Percentiles rank a stretch among this genome's conserved stretches.
Conservation (phyloP, 306 rosid species). For the Aeschynomene evenia region DNA sequence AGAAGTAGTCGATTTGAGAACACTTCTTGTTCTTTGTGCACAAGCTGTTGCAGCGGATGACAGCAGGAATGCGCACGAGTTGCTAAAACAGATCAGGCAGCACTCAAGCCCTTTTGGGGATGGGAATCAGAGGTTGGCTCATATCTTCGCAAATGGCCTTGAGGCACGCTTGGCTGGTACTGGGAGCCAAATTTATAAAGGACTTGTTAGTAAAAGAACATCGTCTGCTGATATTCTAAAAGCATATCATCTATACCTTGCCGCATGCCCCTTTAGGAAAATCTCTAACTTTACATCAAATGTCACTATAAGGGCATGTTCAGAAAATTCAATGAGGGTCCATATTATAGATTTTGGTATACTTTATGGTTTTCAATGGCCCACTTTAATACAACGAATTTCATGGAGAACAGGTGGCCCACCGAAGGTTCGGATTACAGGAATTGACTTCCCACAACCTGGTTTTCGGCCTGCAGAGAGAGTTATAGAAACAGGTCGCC, state of each 20-base stretch:
- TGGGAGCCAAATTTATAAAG: conserved; percentile 92
- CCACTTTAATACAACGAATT: conserved; percentile 70
- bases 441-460: conserved; percentile 90
- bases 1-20: conserved; percentile 84
- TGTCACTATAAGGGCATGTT: conserved; percentile 45
- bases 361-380: conserved; percentile 96
- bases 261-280: conserved; percentile 90
- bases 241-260: conserved; percentile 76
- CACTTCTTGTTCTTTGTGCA: conserved; percentile 73
- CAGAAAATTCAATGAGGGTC: conserved; percentile 45
- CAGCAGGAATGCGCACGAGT: conserved; percentile 57
- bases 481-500: conserved; percentile 82
- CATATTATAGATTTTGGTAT: conserved; percentile 92
- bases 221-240: conserved; percentile 70
- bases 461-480: conserved; percentile 97
- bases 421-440: conserved; percentile 82
- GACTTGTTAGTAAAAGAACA: conserved; percentile 66
- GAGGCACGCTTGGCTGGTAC: conserved; percentile 97
- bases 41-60: conserved; percentile 97
- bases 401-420: conserved; percentile 62
- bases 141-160: conserved; percentile 86
- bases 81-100: conserved; percentile 68
- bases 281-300: conserved; percentile 63
- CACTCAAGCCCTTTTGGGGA: conserved; percentile 80
- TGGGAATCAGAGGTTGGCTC: conserved; percentile 85